These are phyloP conservation scores for Plantago rigida DNA, from an alignment of 305 asterid genomes.

Conservation along the genomic window DNA sequence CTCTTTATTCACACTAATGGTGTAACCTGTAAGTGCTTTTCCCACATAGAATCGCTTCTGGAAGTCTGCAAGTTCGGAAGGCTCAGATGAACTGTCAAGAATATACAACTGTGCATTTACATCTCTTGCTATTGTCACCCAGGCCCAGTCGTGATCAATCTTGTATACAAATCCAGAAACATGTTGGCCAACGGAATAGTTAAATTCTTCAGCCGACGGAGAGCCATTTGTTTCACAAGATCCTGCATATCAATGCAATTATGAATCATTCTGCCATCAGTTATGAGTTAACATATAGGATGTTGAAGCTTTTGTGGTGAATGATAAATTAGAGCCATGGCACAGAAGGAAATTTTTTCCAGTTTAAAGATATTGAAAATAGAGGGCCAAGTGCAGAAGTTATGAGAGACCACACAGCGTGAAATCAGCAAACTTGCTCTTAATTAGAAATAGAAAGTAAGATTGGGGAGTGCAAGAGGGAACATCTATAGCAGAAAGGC, in stretches of 20 bases:
- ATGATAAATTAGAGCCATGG: no score
- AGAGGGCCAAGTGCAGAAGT: no score
- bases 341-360: no score
- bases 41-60: conserved; percentile 64
- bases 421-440: no score
- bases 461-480: no score
- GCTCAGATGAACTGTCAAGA: conserved; percentile 73
- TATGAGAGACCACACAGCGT: no score
- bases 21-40: conserved; percentile 50
- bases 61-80: conserved; percentile 59
- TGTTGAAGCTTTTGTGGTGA: no score
- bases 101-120: conserved; percentile 63
- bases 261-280: background rate
- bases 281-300: no score
- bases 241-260: conserved; percentile 40
- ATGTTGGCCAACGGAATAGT: conserved; percentile 49
- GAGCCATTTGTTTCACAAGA: conserved; percentile 32
- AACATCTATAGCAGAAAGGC: no score
- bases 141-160: conserved; percentile 72
- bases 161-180: conserved; percentile 77
- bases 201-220: conserved; percentile 35
- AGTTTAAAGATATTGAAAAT: no score
- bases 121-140: conserved; percentile 67
- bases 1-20: conserved; percentile 50
- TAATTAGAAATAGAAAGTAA: no score